phyloP scores from a whole-genome alignment of 2,329 filamentous ascomycete species.

The Phaeosphaeriaceae sp. region DNA sequence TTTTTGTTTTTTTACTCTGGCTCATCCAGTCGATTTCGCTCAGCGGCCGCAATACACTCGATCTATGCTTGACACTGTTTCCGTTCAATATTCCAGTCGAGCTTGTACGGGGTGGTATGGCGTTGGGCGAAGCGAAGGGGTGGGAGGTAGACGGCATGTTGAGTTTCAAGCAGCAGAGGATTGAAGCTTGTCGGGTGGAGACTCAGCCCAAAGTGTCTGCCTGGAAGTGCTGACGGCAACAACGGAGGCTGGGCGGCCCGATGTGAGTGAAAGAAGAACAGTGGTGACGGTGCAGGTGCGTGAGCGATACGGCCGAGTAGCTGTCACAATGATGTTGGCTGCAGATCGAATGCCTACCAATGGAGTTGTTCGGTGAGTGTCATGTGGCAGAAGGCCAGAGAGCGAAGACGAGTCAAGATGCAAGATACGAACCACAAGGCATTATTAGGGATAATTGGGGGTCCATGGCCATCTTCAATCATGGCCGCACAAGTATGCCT shows the following conservation, averaged over 20 bases:
- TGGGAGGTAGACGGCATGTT: constrained; percentile 30
- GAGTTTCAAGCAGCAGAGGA: constrained; percentile 1
- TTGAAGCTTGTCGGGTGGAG: constrained; percentile 2
- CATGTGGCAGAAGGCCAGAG: too few species aligned
- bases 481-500: too few species aligned
- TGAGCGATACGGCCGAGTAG: constrained; percentile 1
- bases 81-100: constrained; percentile 43
- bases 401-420: too few species aligned
- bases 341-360: not conserved
- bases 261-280: constrained; percentile 6
- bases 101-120: constrained; percentile 49
- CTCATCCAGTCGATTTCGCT: constrained; percentile 50
- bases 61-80: constrained; percentile 34
- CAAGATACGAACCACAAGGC: too few species aligned
- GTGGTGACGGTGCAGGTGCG: constrained; percentile 9
- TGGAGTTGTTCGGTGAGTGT: too few species aligned
- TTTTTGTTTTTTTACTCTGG: constrained; percentile 49
- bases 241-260: not conserved
- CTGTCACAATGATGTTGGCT: not conserved
- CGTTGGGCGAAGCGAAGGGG: constrained; percentile 48
- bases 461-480: too few species aligned
- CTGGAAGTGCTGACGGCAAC: not conserved
- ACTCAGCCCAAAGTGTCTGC: constrained; percentile 9
- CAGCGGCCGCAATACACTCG: constrained; percentile 45
- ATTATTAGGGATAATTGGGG: too few species aligned